Base-by-base conservation (phyloP, 208 protist genomes). In the Leishmania guyanensis region DNA sequence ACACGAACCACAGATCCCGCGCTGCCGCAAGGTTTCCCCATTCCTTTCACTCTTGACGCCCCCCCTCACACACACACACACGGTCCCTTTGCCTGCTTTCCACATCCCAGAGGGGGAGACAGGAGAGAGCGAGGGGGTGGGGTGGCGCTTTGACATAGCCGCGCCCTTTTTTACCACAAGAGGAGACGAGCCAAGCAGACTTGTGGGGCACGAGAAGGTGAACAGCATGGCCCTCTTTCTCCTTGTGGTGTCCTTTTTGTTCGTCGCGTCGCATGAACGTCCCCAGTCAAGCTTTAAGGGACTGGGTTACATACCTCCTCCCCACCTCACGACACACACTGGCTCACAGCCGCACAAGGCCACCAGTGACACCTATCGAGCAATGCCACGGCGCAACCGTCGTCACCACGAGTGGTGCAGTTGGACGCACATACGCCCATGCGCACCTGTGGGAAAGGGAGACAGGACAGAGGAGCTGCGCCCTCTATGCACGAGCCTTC, bases 401-500 rank as follows among this genome's bases (percentile, higher is more conserved):
- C 26, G 10, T 9, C 60, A 17, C 8, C 22, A 17, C 26, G 3
- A 50, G 4, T 50, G 26, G 39, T 12, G 17, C 26, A 53, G 68
- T 51, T 3, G 26, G 39, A 73, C 68, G 46, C 46, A 26, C 68
- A 29, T 54, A 53, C 43, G 9, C 29, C 1, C 51, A 60, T 22
- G 71, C 71, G 29, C 17, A 62, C 71, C 51, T n/a, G 22, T n/a
- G 60, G 6, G 46, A 22, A 68, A 12, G 56, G 51, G 39, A 29
- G 10, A 8, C 0, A n/a, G 33, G 26, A 26, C 46, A 53, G 68
- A 51, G 39, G 39, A 73, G 51, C 71, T 39, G 33, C 1, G 36
- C 33, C 54, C 5, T 36, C 76, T 83, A 89, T 36, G 77, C 79
- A 72, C 88, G 91, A 22, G 84, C 70, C 89, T 89, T 92, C 29